phyloP scores from a whole-genome alignment of 805 yeast genomes.

The Kazachstania viticola region DNA sequence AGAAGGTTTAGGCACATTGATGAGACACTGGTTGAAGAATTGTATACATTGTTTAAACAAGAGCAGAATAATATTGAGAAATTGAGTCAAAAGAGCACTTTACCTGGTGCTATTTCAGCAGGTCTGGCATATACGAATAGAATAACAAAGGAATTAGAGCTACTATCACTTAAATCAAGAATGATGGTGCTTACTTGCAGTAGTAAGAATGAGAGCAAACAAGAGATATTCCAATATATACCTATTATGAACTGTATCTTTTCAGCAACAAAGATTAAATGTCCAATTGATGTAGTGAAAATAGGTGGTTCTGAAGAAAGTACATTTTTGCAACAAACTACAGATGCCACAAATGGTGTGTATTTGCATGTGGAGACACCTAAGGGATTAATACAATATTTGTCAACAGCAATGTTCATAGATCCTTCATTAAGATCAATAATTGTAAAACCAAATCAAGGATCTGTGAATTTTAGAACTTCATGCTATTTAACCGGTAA shows the following conservation, averaged over 20 bases:
- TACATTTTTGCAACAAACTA: constrained; percentile 86
- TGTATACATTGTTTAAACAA: constrained; percentile 36
- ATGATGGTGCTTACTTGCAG: constrained; percentile 40
- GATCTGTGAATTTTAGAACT: constrained; percentile 85
- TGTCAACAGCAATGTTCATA: constrained; percentile 70
- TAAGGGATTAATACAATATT: constrained; percentile 69
- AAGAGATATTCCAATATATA: constrained; percentile 70
- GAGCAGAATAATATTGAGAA: constrained; percentile 16
- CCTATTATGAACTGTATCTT: constrained; percentile 93
- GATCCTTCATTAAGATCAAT: constrained; percentile 76
- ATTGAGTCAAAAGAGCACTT: constrained; percentile 34
- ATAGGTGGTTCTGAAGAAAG: constrained; percentile 41
- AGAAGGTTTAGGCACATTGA: constrained; percentile 75
- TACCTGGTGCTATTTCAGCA: constrained; percentile 72
- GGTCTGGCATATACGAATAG: constrained; percentile 75
- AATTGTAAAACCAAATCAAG: constrained; percentile 69
- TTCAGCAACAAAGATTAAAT: constrained; percentile 86
- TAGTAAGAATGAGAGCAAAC: constrained; percentile 43
- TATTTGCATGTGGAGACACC: constrained; percentile 61
- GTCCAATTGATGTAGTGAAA: constrained; percentile 86
- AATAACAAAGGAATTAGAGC: constrained; percentile 38
- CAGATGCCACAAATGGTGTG: constrained; percentile 89
- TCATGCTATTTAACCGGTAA: constrained; percentile 87
- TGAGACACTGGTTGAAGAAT: constrained; percentile 51
- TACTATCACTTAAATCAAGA: constrained; percentile 45